Percentiles rank a stretch among this genome's conserved stretches.
Evolutionary conservation across 495 filamentous ascomycete species (phyloP).

Genomic region (Penicillium egyptiacum): DNA sequence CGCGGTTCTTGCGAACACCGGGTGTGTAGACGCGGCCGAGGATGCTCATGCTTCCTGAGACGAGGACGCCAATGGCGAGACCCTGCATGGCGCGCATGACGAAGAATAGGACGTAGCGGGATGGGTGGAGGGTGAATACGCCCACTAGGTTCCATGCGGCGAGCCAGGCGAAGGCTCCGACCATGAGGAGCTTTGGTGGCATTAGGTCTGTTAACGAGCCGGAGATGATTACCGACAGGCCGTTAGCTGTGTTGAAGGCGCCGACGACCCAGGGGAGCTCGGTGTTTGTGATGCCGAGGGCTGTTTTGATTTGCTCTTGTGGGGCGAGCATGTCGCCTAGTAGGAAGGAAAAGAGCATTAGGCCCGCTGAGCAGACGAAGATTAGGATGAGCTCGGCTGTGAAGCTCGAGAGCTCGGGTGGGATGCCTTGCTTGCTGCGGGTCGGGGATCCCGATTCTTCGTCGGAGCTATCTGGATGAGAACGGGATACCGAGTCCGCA

Average conservation of each 20-base stretch:
- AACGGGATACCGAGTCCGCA: constrained; percentile 20
- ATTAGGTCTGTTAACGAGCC: constrained; percentile 45
- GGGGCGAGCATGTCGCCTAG: constrained; percentile 42
- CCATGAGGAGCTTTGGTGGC: constrained; percentile 41
- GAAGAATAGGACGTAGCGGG: constrained; percentile 30
- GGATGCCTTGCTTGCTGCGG: constrained; percentile 25
- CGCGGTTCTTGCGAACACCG: constrained; percentile 31
- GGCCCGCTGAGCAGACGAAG: constrained; percentile 43
- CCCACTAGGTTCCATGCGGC: constrained; percentile 43
- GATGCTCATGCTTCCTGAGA: constrained; percentile 33
- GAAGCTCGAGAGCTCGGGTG: constrained; percentile 25
- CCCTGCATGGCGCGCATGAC: constrained; percentile 34
- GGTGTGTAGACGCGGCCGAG: constrained; percentile 34
- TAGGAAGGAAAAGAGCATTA: constrained; percentile 46
- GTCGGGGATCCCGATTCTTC: constrained; percentile 23
- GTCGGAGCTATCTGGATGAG: constrained; percentile 11
- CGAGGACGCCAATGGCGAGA: constrained; percentile 28
- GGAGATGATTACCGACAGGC: constrained; percentile 45
- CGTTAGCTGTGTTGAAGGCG: constrained; percentile 41
- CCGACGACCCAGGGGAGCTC: constrained; percentile 46
- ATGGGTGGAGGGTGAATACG: constrained; percentile 37
- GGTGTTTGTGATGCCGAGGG: constrained; percentile 37
- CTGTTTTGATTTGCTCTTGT: constrained; percentile 36
- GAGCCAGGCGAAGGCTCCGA: constrained; percentile 44
- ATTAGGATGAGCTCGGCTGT: constrained; percentile 41